Percentiles rank a stretch among this genome's conserved stretches.
These are phyloP conservation scores for Rhododendron griersonianum DNA, from an alignment of 148 eudicot genomes.

Conservation along the genomic window DNA sequence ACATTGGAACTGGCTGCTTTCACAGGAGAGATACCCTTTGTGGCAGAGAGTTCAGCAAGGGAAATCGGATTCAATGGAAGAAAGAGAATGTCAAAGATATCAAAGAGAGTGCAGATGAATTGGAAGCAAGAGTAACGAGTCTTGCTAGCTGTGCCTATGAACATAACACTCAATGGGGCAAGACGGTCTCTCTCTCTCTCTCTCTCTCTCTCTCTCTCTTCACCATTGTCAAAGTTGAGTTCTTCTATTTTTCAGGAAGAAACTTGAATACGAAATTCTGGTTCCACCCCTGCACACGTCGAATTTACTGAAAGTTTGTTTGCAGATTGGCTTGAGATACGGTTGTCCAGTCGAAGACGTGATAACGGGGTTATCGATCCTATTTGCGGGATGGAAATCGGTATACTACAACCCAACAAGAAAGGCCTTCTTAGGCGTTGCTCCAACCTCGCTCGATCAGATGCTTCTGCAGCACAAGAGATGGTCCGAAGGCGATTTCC, in stretches of 20 bases:
- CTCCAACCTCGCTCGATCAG: slow-evolving; percentile 55
- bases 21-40: slow-evolving; percentile 66
- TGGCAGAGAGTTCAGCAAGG: slow-evolving; percentile 47
- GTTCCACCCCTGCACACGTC: not conserved
- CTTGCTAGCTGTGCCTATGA: slow-evolving; percentile 68
- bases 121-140: slow-evolving; percentile 40
- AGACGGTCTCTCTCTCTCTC: slow-evolving; percentile 40
- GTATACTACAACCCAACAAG: slow-evolving; percentile 48
- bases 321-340: slow-evolving; percentile 79
- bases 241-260: not conserved
- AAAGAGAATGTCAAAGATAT: slow-evolving; percentile 6
- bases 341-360: slow-evolving; percentile 81
- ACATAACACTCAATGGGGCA: slow-evolving; percentile 70
- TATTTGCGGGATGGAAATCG: slow-evolving; percentile 79
- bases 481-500: slow-evolving; percentile 87
- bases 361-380: slow-evolving; percentile 72
- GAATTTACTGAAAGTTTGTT: not conserved
- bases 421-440: slow-evolving; percentile 54
- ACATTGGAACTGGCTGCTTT: slow-evolving; percentile 81
- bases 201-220: not conserved
- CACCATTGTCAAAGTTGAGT: not conserved
- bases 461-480: slow-evolving; percentile 70
- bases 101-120: slow-evolving; percentile 24
- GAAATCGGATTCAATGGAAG: slow-evolving; percentile 32
- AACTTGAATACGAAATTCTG: not conserved